These are phyloP conservation scores for Pyrenochaeta sp. DNA, from an alignment of 2,329 filamentous ascomycete species.

Conservation along the genomic window DNA sequence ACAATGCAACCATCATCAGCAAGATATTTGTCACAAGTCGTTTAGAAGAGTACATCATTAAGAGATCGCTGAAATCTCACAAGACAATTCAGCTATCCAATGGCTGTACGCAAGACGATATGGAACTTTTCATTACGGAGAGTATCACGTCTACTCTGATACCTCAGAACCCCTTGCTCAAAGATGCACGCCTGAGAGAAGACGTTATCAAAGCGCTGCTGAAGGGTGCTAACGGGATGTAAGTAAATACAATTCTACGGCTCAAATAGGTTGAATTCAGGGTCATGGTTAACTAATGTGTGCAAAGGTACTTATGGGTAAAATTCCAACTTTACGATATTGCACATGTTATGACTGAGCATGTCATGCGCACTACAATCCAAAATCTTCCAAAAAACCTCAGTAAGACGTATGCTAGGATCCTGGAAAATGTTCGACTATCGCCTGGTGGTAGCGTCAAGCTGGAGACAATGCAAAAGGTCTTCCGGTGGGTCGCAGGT, in stretches of 20 bases:
- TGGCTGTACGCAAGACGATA: slow-evolving; percentile 5
- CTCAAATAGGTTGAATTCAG: neutral
- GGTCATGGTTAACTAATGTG: neutral
- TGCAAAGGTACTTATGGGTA: slow-evolving; percentile 44
- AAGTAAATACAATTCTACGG: slow-evolving; percentile 3
- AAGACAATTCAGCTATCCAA: slow-evolving; percentile 8
- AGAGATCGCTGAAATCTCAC: slow-evolving; percentile 1
- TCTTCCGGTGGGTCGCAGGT: slow-evolving; percentile 24
- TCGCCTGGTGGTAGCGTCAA: slow-evolving; percentile 5
- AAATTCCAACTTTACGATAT: slow-evolving; percentile 41
- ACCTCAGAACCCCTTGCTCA: slow-evolving; percentile 6
- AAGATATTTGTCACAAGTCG: slow-evolving; percentile 27
- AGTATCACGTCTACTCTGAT: slow-evolving; percentile 3
- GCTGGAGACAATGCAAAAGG: slow-evolving; percentile 9
- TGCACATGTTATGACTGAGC: slow-evolving; percentile 32
- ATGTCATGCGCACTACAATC: slow-evolving; percentile 29
- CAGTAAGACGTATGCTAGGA: slow-evolving; percentile 31
- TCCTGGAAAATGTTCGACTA: slow-evolving; percentile 12
- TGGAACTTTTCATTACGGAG: slow-evolving; percentile 12
- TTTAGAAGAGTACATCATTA: slow-evolving; percentile 12
- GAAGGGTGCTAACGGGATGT: slow-evolving; percentile 26
- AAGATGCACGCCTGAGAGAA: slow-evolving; percentile 9
- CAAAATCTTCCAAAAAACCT: slow-evolving; percentile 34
- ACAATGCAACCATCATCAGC: neutral
- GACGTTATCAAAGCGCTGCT: slow-evolving; percentile 18